A percentile compares a stretch with the other conserved stretches of the same genome.
Conservation (phyloP, 108 stramenopile species). For the Parietichytrium sp. region DNA sequence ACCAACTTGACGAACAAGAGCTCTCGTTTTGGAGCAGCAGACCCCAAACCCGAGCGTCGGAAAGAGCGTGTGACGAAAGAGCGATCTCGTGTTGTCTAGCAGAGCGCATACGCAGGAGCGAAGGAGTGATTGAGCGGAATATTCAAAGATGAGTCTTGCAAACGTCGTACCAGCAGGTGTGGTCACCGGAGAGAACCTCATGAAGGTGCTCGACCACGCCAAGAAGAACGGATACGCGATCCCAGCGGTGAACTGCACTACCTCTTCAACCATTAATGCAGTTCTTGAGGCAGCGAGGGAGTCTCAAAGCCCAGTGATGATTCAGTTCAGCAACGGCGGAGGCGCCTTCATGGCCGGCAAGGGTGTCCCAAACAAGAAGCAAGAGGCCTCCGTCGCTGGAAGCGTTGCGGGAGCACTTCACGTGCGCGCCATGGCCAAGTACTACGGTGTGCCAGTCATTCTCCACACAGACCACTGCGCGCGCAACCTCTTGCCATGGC, state of each 20-base stretch:
- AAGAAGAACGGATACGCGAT: slow-evolving; percentile 82
- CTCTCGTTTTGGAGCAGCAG: too few relatives aligned
- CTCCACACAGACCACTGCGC: slow-evolving; percentile 95
- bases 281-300: slow-evolving; percentile 82
- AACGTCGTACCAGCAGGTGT: slow-evolving; percentile 66
- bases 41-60: too few relatives aligned
- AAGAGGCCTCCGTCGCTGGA: slow-evolving; percentile 83
- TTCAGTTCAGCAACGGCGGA: slow-evolving; percentile 89
- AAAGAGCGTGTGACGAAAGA: too few relatives aligned
- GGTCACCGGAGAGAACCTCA: slow-evolving; percentile 78
- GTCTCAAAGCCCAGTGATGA: slow-evolving; percentile 70
- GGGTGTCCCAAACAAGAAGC: slow-evolving; percentile 74
- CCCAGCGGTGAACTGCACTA: slow-evolving; percentile 88
- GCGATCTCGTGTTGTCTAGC: too few relatives aligned
- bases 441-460: slow-evolving; percentile 88
- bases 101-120: too few relatives aligned
- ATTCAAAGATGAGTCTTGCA: slow-evolving; percentile 57
- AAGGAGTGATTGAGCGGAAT: too few relatives aligned
- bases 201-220: slow-evolving; percentile 80
- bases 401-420: slow-evolving; percentile 84
- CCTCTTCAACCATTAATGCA: slow-evolving; percentile 80
- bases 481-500: slow-evolving; percentile 90
- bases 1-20: too few relatives aligned
- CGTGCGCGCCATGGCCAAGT: slow-evolving; percentile 86
- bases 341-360: slow-evolving; percentile 90